A percentile compares a stretch with the other conserved stretches of the same genome.
phyloP scores from a whole-genome alignment of 116 monocot species.

The Dioscorea cayenensis region DNA sequence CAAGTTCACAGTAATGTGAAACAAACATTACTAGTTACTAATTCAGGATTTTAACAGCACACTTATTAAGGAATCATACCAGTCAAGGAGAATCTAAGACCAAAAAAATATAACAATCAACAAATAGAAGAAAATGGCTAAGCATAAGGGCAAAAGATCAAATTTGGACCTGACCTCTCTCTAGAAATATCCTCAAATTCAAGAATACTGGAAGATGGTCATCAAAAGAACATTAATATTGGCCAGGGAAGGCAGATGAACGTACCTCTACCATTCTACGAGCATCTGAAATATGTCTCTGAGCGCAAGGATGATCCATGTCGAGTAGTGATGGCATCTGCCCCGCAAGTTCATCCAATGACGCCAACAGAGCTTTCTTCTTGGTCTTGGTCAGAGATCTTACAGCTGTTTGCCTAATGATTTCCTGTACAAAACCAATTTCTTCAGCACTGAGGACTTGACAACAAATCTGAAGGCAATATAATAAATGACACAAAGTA shows the following conservation, averaged over 20 bases:
- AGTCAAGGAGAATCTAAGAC: too few relatives aligned
- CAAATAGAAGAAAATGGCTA: too few relatives aligned
- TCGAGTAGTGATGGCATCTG: conserved; percentile 91
- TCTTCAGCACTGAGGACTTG: not conserved
- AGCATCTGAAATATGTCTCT: conserved; percentile 74
- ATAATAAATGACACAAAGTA: not conserved
- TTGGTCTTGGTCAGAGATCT: conserved; percentile 62
- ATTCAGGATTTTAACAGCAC: too few relatives aligned
- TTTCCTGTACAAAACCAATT: conserved; percentile 43
- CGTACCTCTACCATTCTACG: conserved; percentile 66
- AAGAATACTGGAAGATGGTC: too few relatives aligned
- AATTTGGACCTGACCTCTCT: too few relatives aligned
- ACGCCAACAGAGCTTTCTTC: conserved; percentile 64
- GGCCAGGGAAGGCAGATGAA: not conserved
- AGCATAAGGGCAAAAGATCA: too few relatives aligned
- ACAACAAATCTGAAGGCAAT: not conserved
- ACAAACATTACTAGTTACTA: too few relatives aligned
- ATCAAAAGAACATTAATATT: too few relatives aligned
- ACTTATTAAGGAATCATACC: too few relatives aligned
- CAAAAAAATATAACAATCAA: too few relatives aligned
- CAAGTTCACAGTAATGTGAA: too few relatives aligned
- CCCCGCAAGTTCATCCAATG: conserved; percentile 66
- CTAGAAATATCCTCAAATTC: too few relatives aligned
- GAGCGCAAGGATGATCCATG: conserved; percentile 93
- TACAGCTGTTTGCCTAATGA: conserved; percentile 67